Percentiles rank a stretch among this genome's conserved stretches.
Evolutionary conservation across 192 early-diverging fungal species (phyloP).

Genomic region (Phlyctochytrium planicorne): DNA sequence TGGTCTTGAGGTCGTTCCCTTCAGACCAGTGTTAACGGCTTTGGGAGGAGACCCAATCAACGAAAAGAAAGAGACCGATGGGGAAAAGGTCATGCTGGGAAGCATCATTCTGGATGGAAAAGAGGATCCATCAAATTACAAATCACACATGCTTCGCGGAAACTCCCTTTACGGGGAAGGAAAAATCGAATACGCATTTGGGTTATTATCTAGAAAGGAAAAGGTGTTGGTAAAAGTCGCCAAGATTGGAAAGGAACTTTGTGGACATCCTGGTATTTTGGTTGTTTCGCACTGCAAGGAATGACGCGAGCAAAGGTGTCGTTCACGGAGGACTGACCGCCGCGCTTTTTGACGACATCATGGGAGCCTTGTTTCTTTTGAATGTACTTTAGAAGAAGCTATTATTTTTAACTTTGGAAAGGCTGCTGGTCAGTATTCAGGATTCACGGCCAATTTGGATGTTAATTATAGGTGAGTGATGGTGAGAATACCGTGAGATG

Average conservation of each 20-base stretch:
- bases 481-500: no score
- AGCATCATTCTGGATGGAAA: no score
- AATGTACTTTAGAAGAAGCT: no score
- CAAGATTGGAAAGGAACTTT: constrained; percentile 8
- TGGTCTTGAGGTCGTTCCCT: neutral
- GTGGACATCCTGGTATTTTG: constrained; percentile 20
- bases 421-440: neutral
- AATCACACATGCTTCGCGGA: neutral
- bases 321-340: constrained; percentile 13
- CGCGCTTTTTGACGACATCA: constrained; percentile 28
- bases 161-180: constrained; percentile 10
- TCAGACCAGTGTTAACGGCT: neutral
- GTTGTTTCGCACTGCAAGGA: neutral
- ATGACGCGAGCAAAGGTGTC: neutral
- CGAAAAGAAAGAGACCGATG: no score
- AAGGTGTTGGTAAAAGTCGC: constrained; percentile 8
- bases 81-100: no score
- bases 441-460: constrained; percentile 24
- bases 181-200: constrained; percentile 15
- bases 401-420: no score
- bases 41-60: neutral
- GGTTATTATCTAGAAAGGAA: neutral
- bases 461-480: constrained; percentile 31
- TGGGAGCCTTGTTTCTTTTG: constrained; percentile 17
- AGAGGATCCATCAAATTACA: neutral